Evolutionary conservation across 2,329 filamentous ascomycete species (phyloP).

Genomic region (Scortechinia acanthostroma): DNA sequence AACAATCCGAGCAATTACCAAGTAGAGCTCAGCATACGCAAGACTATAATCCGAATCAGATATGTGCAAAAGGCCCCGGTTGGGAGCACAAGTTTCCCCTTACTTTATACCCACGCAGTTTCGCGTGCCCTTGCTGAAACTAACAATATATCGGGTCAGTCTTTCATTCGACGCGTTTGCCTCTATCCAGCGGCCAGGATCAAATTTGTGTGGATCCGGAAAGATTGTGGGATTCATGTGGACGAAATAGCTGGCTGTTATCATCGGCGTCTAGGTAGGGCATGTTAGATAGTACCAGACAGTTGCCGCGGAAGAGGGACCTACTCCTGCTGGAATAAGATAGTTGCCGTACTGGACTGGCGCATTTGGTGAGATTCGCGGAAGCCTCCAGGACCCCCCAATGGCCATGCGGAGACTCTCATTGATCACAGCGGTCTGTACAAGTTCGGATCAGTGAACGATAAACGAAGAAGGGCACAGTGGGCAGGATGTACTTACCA

Average conservation of each 20-base stretch:
- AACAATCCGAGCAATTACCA: not conserved
- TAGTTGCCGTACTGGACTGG: not conserved
- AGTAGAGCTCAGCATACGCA: not conserved
- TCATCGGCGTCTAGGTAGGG: not conserved
- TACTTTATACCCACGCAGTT: conserved; percentile 11
- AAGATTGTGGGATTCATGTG: not conserved
- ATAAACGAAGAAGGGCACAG: not conserved
- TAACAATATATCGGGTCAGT: conserved; percentile 8
- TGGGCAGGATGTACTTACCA: conserved; percentile 5
- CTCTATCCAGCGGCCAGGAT: conserved; percentile 13
- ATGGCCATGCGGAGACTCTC: conserved; percentile 12
- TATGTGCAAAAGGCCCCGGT: not conserved
- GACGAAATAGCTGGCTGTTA: not conserved
- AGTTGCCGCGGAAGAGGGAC: not conserved
- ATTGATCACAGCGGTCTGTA: conserved; percentile 9
- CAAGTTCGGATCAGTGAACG: not conserved
- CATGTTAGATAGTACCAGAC: not conserved
- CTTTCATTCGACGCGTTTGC: conserved; percentile 6
- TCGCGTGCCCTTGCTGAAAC: conserved; percentile 10
- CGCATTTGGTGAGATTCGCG: not conserved
- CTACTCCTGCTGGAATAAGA: conserved; percentile 8
- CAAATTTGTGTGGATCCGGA: conserved; percentile 8
- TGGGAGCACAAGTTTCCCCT: conserved; percentile 5
- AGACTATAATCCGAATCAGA: conserved; percentile 2
- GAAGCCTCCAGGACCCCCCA: conserved; percentile 8